These are phyloP conservation scores for Trichoderma afroharzianum DNA, from an alignment of 2,329 filamentous ascomycete species.

Conservation along the genomic window DNA sequence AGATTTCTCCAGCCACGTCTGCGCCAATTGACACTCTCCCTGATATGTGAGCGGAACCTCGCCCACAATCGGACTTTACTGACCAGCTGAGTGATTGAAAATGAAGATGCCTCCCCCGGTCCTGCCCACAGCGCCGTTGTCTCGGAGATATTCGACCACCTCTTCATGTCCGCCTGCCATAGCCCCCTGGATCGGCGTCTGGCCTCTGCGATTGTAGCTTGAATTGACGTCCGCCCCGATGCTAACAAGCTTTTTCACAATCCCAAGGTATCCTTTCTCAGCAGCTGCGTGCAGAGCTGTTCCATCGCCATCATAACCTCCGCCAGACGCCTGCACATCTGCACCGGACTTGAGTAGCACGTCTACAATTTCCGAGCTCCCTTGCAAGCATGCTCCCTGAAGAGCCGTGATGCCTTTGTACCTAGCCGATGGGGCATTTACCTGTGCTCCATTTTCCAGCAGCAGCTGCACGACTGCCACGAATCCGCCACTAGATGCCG, in stretches of 20 bases:
- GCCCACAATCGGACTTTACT: neutral
- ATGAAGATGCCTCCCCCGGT: neutral
- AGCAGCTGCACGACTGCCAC: constrained; percentile 21
- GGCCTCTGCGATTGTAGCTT: constrained; percentile 17
- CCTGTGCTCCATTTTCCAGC: constrained; percentile 30
- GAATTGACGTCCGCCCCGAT: constrained; percentile 30
- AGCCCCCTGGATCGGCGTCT: constrained; percentile 34
- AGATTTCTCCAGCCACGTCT: neutral
- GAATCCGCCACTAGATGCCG: constrained; percentile 30
- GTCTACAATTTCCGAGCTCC: constrained; percentile 24
- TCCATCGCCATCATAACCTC: neutral
- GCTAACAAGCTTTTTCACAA: neutral
- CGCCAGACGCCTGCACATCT: constrained; percentile 26
- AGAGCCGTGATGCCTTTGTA: constrained; percentile 37
- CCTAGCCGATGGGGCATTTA: constrained; percentile 33
- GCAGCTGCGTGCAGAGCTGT: constrained; percentile 25
- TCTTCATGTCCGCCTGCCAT: constrained; percentile 36
- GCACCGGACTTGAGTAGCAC: constrained; percentile 30
- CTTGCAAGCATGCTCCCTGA: constrained; percentile 34
- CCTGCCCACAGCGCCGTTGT: constrained; percentile 30
- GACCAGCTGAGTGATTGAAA: neutral
- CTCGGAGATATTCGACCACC: constrained; percentile 39
- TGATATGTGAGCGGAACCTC: neutral
- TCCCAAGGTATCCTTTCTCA: neutral
- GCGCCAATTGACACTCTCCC: neutral